Percentiles rank a stretch among this genome's conserved stretches.
These are phyloP conservation scores for Hymenoscyphus occultus DNA, from an alignment of 2,329 filamentous ascomycete species.

Conservation along the genomic window DNA sequence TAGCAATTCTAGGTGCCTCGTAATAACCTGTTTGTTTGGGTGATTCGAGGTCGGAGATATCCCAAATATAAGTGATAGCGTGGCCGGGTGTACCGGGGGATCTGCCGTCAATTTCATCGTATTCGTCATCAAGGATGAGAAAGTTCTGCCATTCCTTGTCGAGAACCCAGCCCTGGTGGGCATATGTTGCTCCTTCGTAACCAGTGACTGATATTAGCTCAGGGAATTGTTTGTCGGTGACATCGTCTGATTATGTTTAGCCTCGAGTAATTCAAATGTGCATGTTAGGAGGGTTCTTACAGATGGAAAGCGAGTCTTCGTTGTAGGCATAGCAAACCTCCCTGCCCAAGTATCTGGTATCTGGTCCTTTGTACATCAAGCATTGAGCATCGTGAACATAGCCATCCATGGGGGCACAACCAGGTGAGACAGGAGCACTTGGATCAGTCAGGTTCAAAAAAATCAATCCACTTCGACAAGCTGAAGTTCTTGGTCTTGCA, in stretches of 20 bases:
- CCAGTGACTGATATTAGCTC: not conserved
- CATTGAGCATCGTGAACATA: slow-evolving; percentile 8
- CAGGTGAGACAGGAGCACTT: not conserved
- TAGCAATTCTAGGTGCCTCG: not conserved
- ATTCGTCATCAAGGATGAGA: slow-evolving; percentile 7
- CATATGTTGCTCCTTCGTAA: slow-evolving; percentile 4
- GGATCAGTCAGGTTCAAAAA: not conserved
- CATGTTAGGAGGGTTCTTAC: not conserved
- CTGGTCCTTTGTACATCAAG: slow-evolving; percentile 1
- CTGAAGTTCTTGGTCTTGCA: not conserved
- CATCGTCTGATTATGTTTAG: not conserved
- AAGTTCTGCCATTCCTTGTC: not conserved
- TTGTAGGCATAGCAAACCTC: slow-evolving; percentile 7
- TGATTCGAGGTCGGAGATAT: not conserved
- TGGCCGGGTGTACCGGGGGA: not conserved
- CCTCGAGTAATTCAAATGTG: not conserved
- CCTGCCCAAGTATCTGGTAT: not conserved
- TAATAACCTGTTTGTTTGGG: slow-evolving; percentile 5
- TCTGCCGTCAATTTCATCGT: not conserved
- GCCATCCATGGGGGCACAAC: not conserved
- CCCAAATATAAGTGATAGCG: not conserved
- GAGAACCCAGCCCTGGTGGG: slow-evolving; percentile 7
- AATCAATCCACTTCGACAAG: not conserved
- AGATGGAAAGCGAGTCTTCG: slow-evolving; percentile 7
- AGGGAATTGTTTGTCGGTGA: not conserved